Evolutionary conservation across 345 rosid genomes (phyloP).

Genomic region (Camelina hispida): DNA sequence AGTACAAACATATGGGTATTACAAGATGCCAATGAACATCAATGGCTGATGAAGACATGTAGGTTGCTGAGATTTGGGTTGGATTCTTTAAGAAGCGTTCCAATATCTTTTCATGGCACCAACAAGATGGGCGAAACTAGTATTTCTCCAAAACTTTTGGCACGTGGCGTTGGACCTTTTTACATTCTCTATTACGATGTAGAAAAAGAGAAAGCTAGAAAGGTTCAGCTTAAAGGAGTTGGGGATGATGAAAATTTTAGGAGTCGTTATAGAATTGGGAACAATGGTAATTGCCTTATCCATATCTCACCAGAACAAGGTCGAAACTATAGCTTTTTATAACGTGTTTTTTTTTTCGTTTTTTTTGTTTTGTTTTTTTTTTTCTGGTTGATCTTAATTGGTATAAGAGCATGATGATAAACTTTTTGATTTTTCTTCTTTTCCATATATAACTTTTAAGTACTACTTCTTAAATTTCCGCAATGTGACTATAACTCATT

Average conservation of each 20-base stretch:
- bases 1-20: too few species aligned
- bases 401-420: too few species aligned
- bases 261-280: conserved; percentile 11
- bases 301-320: not conserved
- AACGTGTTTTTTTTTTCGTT: too few species aligned
- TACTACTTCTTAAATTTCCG: too few species aligned
- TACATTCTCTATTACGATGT: conserved; percentile 1
- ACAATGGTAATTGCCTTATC: not conserved
- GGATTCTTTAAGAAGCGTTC: not conserved
- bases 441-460: too few species aligned
- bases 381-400: too few species aligned
- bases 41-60: not conserved
- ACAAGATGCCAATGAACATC: not conserved
- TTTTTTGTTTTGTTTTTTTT: too few species aligned
- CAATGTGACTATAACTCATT: too few species aligned
- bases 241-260: conserved; percentile 28
- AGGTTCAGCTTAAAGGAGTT: conserved; percentile 9
- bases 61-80: not conserved
- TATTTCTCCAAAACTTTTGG: not conserved
- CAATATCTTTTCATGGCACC: not conserved
- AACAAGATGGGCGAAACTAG: not conserved
- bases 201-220: not conserved
- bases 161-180: not conserved
- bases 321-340: not conserved
- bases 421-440: too few species aligned